phyloP scores from a whole-genome alignment of 805 yeast species.

The Groenewaldozyma tartarivorans region DNA sequence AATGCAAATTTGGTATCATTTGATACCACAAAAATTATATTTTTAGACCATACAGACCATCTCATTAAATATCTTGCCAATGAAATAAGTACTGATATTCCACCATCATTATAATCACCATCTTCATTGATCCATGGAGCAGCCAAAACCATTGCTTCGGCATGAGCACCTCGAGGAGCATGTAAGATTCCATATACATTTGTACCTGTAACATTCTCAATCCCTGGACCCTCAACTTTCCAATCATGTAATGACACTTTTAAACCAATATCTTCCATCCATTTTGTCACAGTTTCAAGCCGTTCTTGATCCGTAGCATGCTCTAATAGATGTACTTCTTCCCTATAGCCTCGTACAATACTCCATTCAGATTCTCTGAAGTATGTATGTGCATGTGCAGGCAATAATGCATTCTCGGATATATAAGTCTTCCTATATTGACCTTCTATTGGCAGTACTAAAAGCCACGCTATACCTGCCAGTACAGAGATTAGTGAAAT shows the following conservation, averaged over 20 bases:
- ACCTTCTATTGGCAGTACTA: slow-evolving; percentile 65
- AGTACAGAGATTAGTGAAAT: slow-evolving; percentile 22
- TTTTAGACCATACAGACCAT: slow-evolving; percentile 94
- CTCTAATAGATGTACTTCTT: slow-evolving; percentile 37
- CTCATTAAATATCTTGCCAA: slow-evolving; percentile 71
- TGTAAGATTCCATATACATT: slow-evolving; percentile 74
- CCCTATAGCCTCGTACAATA: slow-evolving; percentile 72
- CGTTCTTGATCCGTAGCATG: slow-evolving; percentile 24
- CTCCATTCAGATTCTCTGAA: slow-evolving; percentile 95
- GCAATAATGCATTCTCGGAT: slow-evolving; percentile 93
- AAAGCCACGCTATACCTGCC: slow-evolving; percentile 47
- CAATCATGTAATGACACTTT: slow-evolving; percentile 43
- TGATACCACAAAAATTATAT: slow-evolving; percentile 78
- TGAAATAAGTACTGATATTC: slow-evolving; percentile 61
- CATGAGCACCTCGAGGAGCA: slow-evolving; percentile 92
- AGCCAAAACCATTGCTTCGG: slow-evolving; percentile 85
- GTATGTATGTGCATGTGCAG: slow-evolving; percentile 88
- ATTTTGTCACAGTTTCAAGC: slow-evolving; percentile 39
- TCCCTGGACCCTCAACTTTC: slow-evolving; percentile 18
- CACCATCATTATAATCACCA: slow-evolving; percentile 64
- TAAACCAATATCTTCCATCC: slow-evolving; percentile 68
- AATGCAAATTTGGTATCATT: slow-evolving; percentile 58
- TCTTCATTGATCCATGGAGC: slow-evolving; percentile 79
- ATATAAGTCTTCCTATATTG: slow-evolving; percentile 77
- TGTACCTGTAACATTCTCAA: slow-evolving; percentile 28